Evolutionary conservation across 2,329 filamentous ascomycete species (phyloP).

Genomic region (Beauveria sp.): DNA sequence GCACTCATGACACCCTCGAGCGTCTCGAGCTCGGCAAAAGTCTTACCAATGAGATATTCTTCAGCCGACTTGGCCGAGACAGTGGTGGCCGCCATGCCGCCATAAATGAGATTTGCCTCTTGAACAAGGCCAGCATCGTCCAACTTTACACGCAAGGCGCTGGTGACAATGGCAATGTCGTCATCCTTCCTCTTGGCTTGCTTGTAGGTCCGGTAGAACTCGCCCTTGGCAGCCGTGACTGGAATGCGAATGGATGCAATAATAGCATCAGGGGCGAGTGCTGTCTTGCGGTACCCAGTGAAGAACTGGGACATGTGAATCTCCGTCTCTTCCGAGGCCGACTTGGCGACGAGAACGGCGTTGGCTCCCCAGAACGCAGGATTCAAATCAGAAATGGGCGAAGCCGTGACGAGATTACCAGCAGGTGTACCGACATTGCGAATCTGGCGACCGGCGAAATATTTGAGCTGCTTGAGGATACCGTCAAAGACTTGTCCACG

Average conservation of each 20-base stretch:
- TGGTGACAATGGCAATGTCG: constrained; percentile 95
- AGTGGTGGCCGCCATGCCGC: constrained; percentile 90
- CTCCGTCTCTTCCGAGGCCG: constrained; percentile 62
- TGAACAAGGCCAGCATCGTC: constrained; percentile 62
- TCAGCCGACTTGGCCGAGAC: constrained; percentile 76
- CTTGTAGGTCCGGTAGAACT: constrained; percentile 87
- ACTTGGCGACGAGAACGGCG: constrained; percentile 73
- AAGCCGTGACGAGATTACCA: constrained; percentile 88
- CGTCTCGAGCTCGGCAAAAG: constrained; percentile 71
- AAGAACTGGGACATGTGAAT: constrained; percentile 94
- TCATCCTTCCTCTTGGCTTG: constrained; percentile 96
- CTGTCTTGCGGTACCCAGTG: constrained; percentile 80
- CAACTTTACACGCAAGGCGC: constrained; percentile 69
- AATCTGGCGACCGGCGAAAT: constrained; percentile 92
- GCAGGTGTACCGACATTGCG: constrained; percentile 96
- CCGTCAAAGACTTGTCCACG: constrained; percentile 78
- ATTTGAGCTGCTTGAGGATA: constrained; percentile 87
- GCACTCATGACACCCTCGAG: constrained; percentile 86
- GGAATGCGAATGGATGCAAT: constrained; percentile 86
- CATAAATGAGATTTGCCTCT: constrained; percentile 76
- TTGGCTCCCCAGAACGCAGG: constrained; percentile 87
- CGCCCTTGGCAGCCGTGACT: constrained; percentile 62
- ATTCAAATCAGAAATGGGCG: constrained; percentile 93
- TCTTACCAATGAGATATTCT: constrained; percentile 67
- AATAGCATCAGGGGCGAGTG: constrained; percentile 71